Evolutionary conservation across 1,284 basidiomycete genomes (phyloP).

Genomic region (Tilletiaria anomala): DNA sequence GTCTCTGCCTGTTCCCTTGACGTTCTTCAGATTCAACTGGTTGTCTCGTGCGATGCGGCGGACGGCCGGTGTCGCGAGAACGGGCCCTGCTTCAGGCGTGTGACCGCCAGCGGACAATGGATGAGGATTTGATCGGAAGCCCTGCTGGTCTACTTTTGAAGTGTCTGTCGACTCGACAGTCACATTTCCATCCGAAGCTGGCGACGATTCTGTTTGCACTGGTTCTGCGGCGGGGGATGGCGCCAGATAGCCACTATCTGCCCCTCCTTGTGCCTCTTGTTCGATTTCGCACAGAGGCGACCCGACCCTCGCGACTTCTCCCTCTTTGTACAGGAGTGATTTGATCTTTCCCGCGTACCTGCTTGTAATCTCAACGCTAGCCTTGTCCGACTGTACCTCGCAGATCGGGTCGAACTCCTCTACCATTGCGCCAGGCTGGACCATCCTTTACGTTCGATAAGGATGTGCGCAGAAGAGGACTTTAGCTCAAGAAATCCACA

Average conservation of each 20-base stretch:
- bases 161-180: not conserved
- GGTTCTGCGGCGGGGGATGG: too few relatives aligned
- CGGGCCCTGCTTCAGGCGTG: too few relatives aligned
- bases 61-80: slow-evolving; percentile 59
- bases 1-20: slow-evolving; percentile 58
- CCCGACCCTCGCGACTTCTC: slow-evolving; percentile 75
- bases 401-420: slow-evolving; percentile 72
- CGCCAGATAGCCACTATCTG: too few relatives aligned
- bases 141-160: not conserved
- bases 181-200: slow-evolving; percentile 44
- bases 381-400: slow-evolving; percentile 85
- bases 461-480: too few relatives aligned
- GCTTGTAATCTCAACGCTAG: slow-evolving; percentile 71
- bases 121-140: too few relatives aligned
- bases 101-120: too few relatives aligned
- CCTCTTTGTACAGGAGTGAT: slow-evolving; percentile 60
- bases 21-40: slow-evolving; percentile 46
- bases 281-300: slow-evolving; percentile 68
- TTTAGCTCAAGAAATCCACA: too few relatives aligned
- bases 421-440: slow-evolving; percentile 50
- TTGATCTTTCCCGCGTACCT: slow-evolving; percentile 67
- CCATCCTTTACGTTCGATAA: too few relatives aligned
- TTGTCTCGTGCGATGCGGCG: slow-evolving; percentile 59
- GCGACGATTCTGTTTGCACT: too few relatives aligned
- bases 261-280: too few relatives aligned